Evolutionary conservation across 345 rosid species (phyloP), one percentile per base, ranked within the genome.

Genomic region (Trapa incisa): DNA sequence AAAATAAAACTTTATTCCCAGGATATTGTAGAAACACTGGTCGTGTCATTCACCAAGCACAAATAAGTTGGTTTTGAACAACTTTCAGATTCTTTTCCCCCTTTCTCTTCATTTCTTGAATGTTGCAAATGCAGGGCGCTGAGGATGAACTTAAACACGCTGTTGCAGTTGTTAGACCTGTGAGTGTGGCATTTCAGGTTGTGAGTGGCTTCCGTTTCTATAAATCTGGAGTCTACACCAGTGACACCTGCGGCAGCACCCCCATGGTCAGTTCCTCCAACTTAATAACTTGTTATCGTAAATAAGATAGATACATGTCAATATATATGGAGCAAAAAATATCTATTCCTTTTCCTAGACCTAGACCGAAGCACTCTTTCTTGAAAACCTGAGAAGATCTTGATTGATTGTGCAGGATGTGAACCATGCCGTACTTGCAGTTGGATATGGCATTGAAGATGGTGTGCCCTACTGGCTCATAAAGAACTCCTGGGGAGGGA

Each of bases 381-480:
- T 45, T 11, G 1, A 66, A 50, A 48, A 66, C 48, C 37, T 42
- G 36, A 56, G 11, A 47, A 52, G 43, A 15, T 16, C 7, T 65
- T 3, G 65, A 58, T 10, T 10, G 4, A 50, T 75, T 61, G 61
- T 69, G 72, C 79, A 90, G 98, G 98, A 93, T 66, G 97, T 93
- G 84, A 93, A 93, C 89, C 99, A 93, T 54, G 92, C 99, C 1
- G 99, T 93, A 72, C 75, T 90, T 72, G 99, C 95, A 13, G 95
- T 93, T 47, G 99, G 99, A 16, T 90, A 87, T 70, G 99, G 99
- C 75, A 80, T 90, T 7, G 97, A 90, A 78, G 58, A 83, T 56
- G 96, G 87, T 47, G 79, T 87, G 3, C 91, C 89, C 2, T 90
- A 85, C 75, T 93, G 98, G 98, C 84, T 93, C 53, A 78, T 90